phyloP scores from a whole-genome alignment of 164 flowering plant species.

The Malania oleifera region DNA sequence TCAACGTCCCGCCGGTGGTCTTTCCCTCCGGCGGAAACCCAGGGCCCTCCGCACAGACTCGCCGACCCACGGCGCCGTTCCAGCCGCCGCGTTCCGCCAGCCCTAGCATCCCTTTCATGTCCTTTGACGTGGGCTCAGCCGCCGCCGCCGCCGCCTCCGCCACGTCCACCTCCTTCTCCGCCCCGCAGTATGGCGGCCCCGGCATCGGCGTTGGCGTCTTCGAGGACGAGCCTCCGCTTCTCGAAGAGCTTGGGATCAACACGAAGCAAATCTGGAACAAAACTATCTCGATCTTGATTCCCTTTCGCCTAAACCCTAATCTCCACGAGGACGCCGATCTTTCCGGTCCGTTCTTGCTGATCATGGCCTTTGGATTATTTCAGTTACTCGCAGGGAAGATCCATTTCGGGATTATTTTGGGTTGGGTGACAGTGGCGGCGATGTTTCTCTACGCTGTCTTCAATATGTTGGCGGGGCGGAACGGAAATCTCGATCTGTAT shows the following conservation, averaged over 20 bases:
- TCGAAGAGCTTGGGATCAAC: constrained; percentile 90
- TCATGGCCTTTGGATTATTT: constrained; percentile 67
- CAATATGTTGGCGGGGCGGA: constrained; percentile 80
- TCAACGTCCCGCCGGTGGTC: constrained; percentile 69
- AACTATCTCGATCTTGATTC: constrained; percentile 61
- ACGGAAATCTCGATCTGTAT: constrained; percentile 79
- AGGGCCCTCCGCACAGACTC: constrained; percentile 34
- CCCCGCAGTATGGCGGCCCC: constrained; percentile 30
- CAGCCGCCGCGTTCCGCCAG: constrained; percentile 50
- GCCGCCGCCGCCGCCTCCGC: constrained; percentile 36
- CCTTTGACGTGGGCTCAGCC: constrained; percentile 58
- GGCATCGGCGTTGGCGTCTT: constrained; percentile 25
- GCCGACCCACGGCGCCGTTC: constrained; percentile 61
- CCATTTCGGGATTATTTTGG: constrained; percentile 82
- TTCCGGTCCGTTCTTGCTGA: constrained; percentile 75
- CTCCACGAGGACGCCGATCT: constrained; percentile 78
- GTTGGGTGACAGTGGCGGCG: constrained; percentile 77
- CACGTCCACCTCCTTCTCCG: constrained; percentile 22
- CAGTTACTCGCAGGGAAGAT: constrained; percentile 87
- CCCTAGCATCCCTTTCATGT: constrained; percentile 62
- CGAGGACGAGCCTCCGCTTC: constrained; percentile 80
- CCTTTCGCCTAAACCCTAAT: constrained; percentile 46
- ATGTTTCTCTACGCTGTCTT: constrained; percentile 71
- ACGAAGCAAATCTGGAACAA: constrained; percentile 85
- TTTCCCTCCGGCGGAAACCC: constrained; percentile 67